Conservation (phyloP, 768 basidiomycete genomes). For the Zangia roseola region DNA sequence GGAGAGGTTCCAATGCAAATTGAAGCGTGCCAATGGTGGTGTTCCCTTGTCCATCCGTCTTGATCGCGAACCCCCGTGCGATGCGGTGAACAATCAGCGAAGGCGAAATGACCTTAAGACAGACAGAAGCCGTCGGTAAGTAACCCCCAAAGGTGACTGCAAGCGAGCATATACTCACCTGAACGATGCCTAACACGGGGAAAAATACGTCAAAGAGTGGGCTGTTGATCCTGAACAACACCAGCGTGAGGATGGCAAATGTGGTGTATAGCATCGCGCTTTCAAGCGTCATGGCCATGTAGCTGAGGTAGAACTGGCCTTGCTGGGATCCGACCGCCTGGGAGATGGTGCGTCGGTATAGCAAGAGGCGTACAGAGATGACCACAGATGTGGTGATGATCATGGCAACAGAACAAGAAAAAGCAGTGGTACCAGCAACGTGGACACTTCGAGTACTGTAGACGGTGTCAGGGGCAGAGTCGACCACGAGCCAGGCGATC, state of each 20-base stretch:
- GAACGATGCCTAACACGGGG: conserved; percentile 17
- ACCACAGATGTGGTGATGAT: conserved; percentile 16
- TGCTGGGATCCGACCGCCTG: conserved; percentile 10
- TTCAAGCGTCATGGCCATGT: conserved; percentile 27
- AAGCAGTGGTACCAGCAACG: conserved; percentile 10
- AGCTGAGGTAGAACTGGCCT: conserved; percentile 18
- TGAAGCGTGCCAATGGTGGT: too few relatives aligned
- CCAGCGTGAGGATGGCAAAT: conserved; percentile 9
- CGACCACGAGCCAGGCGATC: conserved; percentile 15
- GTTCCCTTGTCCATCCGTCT: too few relatives aligned
- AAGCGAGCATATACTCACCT: conserved; percentile 13
- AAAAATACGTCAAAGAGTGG: conserved; percentile 24
- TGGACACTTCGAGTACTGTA: conserved; percentile 16
- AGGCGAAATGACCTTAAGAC: too few relatives aligned
- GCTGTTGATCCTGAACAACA: conserved; percentile 18
- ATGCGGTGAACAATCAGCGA: too few relatives aligned
- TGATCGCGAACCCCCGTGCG: too few relatives aligned
- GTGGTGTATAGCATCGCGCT: conserved; percentile 19
- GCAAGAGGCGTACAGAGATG: conserved; percentile 16
- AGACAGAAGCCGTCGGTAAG: too few relatives aligned
- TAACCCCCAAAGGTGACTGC: too few relatives aligned
- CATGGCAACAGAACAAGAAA: conserved; percentile 13
- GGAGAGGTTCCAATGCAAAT: too few relatives aligned
- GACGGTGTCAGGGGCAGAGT: conserved; percentile 10
- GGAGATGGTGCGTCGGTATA: conserved; percentile 15